Evolutionary conservation across 108 stramenopile species (phyloP), one percentile per base, ranked within the genome.

Genomic region (Parietichytrium sp.): DNA sequence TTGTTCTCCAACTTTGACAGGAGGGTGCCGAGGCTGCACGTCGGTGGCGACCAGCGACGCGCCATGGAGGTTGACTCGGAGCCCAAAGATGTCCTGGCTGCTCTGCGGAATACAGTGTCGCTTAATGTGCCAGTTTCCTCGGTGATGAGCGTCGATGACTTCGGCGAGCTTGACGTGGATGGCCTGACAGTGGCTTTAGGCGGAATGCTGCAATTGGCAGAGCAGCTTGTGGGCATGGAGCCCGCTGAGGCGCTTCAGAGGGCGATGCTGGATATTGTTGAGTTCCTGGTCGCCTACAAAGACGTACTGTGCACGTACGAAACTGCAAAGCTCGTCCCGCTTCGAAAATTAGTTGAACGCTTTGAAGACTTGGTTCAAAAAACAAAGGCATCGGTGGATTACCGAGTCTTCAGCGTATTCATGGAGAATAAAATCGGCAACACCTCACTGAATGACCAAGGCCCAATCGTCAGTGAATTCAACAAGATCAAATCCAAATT

Each of bases 61-160:
- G n/a, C n/a, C n/a, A n/a, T n/a, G n/a, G n/a, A n/a, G n/a, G n/a
- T n/a, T n/a, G n/a, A n/a, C n/a, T n/a, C n/a, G n/a, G n/a, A n/a
- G n/a, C n/a, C n/a, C n/a, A n/a, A n/a, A n/a, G n/a, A n/a, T n/a
- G n/a, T n/a, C n/a, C n/a, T n/a, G n/a, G n/a, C n/a, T n/a, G n/a
- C n/a, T n/a, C n/a, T n/a, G n/a, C n/a, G n/a, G n/a, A 72, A 72
- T 33, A 72, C 61, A n/a, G 61, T 72, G 23, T 33, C 61, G 61
- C 61, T 72, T 6, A 45, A 27, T 42, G 61, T 72, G 42, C 61
- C 61, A 2, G 61, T 72, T n/a, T 72, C 61, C 10, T 33, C 61
- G 42, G 25, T 72, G n/a, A 33, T 72, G 3, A n/a, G 38, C 38
- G 38, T 72, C 38, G 20, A 42, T 42, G 61, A 42, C 23, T 42